phyloP scores from a whole-genome alignment of 371 early-diverging fungal species.

The Parasitella parasitica region DNA sequence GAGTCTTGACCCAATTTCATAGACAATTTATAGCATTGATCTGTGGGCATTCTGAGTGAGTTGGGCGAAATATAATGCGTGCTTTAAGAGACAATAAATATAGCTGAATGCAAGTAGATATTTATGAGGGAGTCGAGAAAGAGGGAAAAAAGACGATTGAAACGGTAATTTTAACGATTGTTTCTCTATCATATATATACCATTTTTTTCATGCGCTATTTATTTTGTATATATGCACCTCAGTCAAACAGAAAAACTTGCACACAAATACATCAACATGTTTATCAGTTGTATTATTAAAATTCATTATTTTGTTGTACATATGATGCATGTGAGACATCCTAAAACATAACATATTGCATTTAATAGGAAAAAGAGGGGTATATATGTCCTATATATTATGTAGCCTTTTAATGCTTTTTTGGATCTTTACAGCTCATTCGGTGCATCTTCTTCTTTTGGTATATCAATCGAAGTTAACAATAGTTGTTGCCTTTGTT shows the following conservation, averaged over 20 bases:
- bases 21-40: background rate
- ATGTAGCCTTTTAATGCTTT: too few species aligned
- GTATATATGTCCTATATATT: too few species aligned
- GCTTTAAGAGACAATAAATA: background rate
- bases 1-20: conserved; percentile 6
- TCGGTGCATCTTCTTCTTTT: background rate
- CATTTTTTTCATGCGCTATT: background rate
- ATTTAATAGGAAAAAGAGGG: too few species aligned
- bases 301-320: background rate
- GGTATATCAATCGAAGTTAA: background rate
- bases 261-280: background rate
- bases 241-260: background rate
- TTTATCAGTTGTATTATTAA: conserved; percentile 1
- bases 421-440: background rate
- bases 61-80: too few species aligned
- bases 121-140: background rate
- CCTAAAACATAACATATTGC: background rate
- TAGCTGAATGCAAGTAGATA: background rate
- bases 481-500: background rate
- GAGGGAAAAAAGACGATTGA: background rate
- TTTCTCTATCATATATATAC: background rate
- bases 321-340: background rate
- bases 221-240: background rate
- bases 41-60: background rate
- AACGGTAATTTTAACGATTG: background rate